These are phyloP conservation scores for Triangularia verruculosa DNA, from an alignment of 2,329 filamentous ascomycete species.

Conservation along the genomic window DNA sequence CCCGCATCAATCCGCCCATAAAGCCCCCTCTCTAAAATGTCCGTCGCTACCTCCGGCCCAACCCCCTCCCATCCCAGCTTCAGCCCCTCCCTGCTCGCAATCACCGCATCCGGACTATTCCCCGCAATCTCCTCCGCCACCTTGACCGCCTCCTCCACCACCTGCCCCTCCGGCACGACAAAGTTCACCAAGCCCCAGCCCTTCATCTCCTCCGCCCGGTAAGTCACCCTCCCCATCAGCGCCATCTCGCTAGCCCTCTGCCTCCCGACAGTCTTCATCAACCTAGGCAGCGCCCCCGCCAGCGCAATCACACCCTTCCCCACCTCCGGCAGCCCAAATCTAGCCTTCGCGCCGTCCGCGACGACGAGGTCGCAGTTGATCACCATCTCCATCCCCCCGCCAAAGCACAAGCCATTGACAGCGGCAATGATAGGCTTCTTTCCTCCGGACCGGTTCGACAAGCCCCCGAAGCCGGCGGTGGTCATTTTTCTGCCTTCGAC, in stretches of 20 bases:
- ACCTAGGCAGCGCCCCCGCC: constrained; percentile 66
- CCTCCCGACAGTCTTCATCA: constrained; percentile 63
- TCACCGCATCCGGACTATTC: constrained; percentile 72
- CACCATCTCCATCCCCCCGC: constrained; percentile 74
- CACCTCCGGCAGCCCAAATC: constrained; percentile 70
- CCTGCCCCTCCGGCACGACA: constrained; percentile 47
- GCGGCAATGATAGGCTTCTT: constrained; percentile 75
- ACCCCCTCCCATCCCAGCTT: constrained; percentile 70
- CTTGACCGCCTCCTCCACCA: constrained; percentile 59
- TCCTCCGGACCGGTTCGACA: constrained; percentile 59
- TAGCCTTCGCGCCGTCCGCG: constrained; percentile 50
- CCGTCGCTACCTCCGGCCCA: constrained; percentile 63
- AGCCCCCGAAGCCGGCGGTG: constrained; percentile 59
- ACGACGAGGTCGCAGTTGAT: constrained; percentile 71
- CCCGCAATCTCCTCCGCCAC: constrained; percentile 60
- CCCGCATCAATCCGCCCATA: constrained; percentile 59
- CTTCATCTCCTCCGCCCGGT: constrained; percentile 57
- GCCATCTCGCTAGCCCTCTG: constrained; percentile 71
- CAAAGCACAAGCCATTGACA: constrained; percentile 71
- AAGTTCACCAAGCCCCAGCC: constrained; percentile 70
- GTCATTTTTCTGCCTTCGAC: constrained; percentile 7
- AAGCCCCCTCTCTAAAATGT: constrained; percentile 54
- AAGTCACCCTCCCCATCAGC: constrained; percentile 55
- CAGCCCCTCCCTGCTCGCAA: constrained; percentile 68
- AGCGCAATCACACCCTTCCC: constrained; percentile 68